Percentiles rank a stretch among this genome's conserved stretches.
phyloP scores from a whole-genome alignment of 306 rosid species.

The Castanea mollissima region DNA sequence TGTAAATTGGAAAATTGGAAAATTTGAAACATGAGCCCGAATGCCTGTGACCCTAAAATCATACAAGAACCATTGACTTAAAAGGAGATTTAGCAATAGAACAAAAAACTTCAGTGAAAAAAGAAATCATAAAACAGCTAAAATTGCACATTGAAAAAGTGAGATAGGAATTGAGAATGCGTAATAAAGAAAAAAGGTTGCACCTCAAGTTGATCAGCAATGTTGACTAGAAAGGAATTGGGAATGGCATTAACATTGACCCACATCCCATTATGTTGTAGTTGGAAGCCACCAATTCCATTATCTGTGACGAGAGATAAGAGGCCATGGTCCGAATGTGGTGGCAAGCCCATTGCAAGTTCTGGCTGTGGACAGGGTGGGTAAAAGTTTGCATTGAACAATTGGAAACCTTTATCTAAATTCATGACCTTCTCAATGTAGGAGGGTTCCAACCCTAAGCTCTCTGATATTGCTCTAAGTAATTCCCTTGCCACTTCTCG shows the following conservation, averaged over 20 bases:
- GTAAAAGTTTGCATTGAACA: conserved; percentile 11
- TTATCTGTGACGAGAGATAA: conserved; percentile 18
- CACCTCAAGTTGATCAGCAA: conserved; percentile 30
- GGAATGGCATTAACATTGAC: conserved; percentile 8
- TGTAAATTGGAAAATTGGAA: too few relatives aligned
- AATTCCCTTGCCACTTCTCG: conserved; percentile 12
- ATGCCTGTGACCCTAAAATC: too few relatives aligned
- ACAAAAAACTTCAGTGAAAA: too few relatives aligned
- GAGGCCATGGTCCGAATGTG: conserved; percentile 26
- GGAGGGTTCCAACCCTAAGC: conserved; percentile 24
- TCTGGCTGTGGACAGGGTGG: conserved; percentile 37
- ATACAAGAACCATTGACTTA: too few relatives aligned
- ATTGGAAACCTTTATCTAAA: conserved; percentile 17
- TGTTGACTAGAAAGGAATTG: conserved; percentile 22
- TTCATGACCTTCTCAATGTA: conserved; percentile 19
- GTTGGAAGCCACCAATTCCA: conserved; percentile 28
- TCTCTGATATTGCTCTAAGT: conserved; percentile 12
- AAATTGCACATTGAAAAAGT: too few relatives aligned
- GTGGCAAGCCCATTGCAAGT: conserved; percentile 22
- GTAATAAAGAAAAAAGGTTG: neutral
- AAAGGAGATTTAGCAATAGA: too few relatives aligned
- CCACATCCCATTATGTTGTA: conserved; percentile 24
- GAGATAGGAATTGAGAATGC: neutral
- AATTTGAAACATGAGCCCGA: too few relatives aligned
- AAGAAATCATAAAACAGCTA: too few relatives aligned